Percentiles rank a stretch among this genome's conserved stretches.
Conservation (phyloP, 345 rosid genomes). For the Populus ilicifolia region DNA sequence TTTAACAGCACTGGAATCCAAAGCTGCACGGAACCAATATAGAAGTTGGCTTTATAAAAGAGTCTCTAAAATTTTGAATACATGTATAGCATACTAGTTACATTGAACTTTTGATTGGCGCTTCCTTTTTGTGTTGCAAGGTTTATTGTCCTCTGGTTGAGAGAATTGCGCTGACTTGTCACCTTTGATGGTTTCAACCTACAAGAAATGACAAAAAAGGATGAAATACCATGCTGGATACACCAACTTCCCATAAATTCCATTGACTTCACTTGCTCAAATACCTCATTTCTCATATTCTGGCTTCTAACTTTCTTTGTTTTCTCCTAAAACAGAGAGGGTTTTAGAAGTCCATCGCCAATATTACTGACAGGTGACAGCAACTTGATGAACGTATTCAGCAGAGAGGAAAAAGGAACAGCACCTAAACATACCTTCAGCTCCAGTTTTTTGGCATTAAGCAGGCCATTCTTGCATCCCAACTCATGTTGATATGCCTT, state of each 20-base stretch:
- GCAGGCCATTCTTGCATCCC: conserved; percentile 55
- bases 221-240: conserved; percentile 10
- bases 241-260: background rate
- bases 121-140: conserved; percentile 32
- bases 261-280: background rate
- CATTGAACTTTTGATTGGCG: conserved; percentile 33
- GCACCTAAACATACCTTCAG: conserved; percentile 22
- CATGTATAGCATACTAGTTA: conserved; percentile 13
- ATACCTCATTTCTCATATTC: conserved; percentile 33
- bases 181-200: conserved; percentile 31
- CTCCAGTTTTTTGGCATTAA: conserved; percentile 36
- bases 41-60: background rate
- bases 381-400: background rate
- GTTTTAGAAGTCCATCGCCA: conserved; percentile 5
- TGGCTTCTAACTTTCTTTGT: conserved; percentile 19
- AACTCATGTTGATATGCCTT: conserved; percentile 65
- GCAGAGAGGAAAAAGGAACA: background rate
- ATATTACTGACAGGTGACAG: background rate
- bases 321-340: conserved; percentile 29
- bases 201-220: conserved; percentile 22
- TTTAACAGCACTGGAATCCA: conserved; percentile 18
- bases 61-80: background rate
- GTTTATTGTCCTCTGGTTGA: conserved; percentile 24
- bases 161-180: conserved; percentile 14
- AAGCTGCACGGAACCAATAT: conserved; percentile 27